Evolutionary conservation across 768 basidiomycete genomes (phyloP), one percentile per base, ranked within the genome.

Genomic region (Hericium coralloides): DNA sequence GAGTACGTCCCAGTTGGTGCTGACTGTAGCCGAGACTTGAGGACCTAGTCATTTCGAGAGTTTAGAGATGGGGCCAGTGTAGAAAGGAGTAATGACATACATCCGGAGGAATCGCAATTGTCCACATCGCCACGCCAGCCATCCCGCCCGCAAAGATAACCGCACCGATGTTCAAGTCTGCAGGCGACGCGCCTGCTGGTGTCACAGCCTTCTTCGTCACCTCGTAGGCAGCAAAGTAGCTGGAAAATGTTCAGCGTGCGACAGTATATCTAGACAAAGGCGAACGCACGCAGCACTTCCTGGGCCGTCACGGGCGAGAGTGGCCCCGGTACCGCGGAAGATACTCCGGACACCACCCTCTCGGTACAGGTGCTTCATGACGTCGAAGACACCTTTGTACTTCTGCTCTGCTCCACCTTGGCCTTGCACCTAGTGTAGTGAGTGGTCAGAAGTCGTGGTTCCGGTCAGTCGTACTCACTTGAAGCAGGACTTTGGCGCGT

Each of bases 61-160:
- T 23, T 60, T 26, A 20, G 31, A 10, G 25, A 31, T 14, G 22
- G n/a, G n/a, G 25, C 17, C 23, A 49, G 41, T 1, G 31, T 31
- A 41, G 49, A 58, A 12, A 18, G n/a, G n/a, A 51, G 41, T 37
- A 51, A 8, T 36, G 3, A 76, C 89, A 61, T 66, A 93, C 95
- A 70, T 99, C 95, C 49, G 95, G 95, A 50, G 97, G 97, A 63
- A 99, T 97, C 23, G 92, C 95, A 63, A 98, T 78, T 17, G 89
- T 77, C 97, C 97, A 99, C 97, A 99, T 98, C 38, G 94, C 94
- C 4, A 98, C 82, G 63, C 97, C 97, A 1, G 97, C 97, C 41
- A 82, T 85, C 54, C 95, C 97, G 62, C 97, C 97, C 53, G 95
- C 93, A 55, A 94, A 58, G 62, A 98, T 88, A 64, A 98, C 81